Base-by-base conservation (phyloP, 257 asterid genomes). In the Lycium barbarum region DNA sequence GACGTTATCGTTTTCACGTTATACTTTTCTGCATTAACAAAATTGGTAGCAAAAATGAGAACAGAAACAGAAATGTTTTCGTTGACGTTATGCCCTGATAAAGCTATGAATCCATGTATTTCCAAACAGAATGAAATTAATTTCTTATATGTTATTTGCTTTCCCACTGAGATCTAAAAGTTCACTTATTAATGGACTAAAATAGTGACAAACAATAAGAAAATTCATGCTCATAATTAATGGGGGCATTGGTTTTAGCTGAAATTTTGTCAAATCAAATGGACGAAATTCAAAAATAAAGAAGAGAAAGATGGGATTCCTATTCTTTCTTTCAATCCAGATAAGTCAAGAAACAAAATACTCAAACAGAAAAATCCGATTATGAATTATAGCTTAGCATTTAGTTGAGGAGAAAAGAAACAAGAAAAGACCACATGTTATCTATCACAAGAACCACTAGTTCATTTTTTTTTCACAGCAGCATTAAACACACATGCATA, bases 1-100 rank as follows among this genome's bases (percentile, higher is more conserved):
- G 4, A 45, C 14, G 9, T 9, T 5, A 12, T 45, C n/a, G 11
- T 72, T 45, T 63, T 10, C 4, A 1, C 43, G 0, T 65, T 65
- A 63, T 63, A 65, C 8, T 26, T 62, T 62, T 20, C 33, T 8
- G 43, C 11, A 65, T 3, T 67, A 67, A 67, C 6, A 67, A 67
- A 67, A 68, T 3, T 68, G 78, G 78, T 68, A 9, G 26, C 78
- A 18, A 68, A 15, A 68, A 38, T 68, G 78, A 68, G 26, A 36
- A 15, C 15, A 1, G 14, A 68, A 36, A 15, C 53, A 38, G n/a
- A 36, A 68, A 36, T 38, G 53, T 68, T 38, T 68, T 18, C 7
- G 7, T 51, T 7, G 15, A 68, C 14, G 13, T 36, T 68, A 68
- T 3, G 26, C 15, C 78, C 14, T 68, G 53, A 68, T 68, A 68